Conservation (phyloP, 1,139 yeast species). For the Lodderomyces oxycetoniae region DNA sequence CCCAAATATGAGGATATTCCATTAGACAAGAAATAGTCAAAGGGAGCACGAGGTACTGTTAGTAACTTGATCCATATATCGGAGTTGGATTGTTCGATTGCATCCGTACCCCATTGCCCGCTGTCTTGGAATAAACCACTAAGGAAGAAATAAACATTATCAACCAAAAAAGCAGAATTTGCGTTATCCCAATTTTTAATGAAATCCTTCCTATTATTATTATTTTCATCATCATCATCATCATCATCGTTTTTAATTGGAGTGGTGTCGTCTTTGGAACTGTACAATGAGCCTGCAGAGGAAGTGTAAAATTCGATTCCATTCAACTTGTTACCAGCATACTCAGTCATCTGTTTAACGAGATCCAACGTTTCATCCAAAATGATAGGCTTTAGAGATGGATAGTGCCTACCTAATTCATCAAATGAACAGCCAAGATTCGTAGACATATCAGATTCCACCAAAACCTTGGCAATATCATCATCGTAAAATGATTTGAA, state of each 20-base stretch:
- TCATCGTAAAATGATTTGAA: constrained; percentile 49
- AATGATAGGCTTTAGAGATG: constrained; percentile 60
- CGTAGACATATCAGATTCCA: constrained; percentile 42
- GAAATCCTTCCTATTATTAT: constrained; percentile 28
- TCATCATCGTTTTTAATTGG: constrained; percentile 14
- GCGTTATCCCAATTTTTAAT: constrained; percentile 53
- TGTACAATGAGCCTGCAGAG: constrained; percentile 28
- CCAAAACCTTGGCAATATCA: constrained; percentile 44
- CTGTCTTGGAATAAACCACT: constrained; percentile 44
- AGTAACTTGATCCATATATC: constrained; percentile 42
- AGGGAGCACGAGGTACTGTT: constrained; percentile 50
- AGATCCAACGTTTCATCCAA: constrained; percentile 46
- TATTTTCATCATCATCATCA: constrained; percentile 33
- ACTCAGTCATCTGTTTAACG: constrained; percentile 42
- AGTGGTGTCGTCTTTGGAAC: constrained; percentile 30
- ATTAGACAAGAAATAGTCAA: constrained; percentile 54
- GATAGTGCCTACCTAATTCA: constrained; percentile 80
- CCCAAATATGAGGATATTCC: constrained; percentile 52
- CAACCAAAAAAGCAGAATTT: constrained; percentile 41
- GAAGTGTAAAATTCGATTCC: constrained; percentile 3
- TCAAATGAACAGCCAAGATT: constrained; percentile 70
- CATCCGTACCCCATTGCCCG: constrained; percentile 45
- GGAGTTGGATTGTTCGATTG: constrained; percentile 38
- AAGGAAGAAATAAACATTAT: constrained; percentile 44
- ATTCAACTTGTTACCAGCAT: constrained; percentile 19